Base-by-base conservation (phyloP, 2,329 filamentous ascomycete species). In the Fusarium foetens region DNA sequence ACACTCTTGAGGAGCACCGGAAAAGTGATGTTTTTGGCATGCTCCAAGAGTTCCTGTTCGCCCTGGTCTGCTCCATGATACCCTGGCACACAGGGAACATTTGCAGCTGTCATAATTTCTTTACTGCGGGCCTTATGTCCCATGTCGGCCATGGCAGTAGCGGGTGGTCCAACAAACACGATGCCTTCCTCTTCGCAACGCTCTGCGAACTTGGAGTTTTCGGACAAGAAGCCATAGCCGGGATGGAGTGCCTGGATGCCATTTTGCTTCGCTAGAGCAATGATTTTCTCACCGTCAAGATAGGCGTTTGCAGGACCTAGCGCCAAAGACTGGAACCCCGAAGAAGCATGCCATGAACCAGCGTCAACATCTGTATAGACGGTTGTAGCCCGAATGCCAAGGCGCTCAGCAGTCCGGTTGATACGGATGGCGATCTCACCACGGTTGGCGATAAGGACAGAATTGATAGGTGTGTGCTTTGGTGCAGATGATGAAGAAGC, bases 361-460 rank as follows among this genome's bases (percentile, higher is more conserved):
- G 93, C 91, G 81, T 99, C 96, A 42, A 95, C 93, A 74, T 97
- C 93, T 12, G 96, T 99, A 83, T 97, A 99, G 66, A 99, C 88
- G 1, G 95, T 98, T 1, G 95, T 98, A 23, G 95, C 97, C 70
- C 91, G 91, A 79, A 99, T 97, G 64, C 96, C 95, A 79, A 97
- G 92, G 71, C 92, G 90, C 55, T 93, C 88, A 38, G 96, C 96
- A 27, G 96, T 99, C 74, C 91, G 90, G 74, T 95, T 93, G 74
- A 99, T 96, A 75, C 96, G 93, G 80, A 99, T 87, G 54, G 96
- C 96, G 76, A 99, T 99, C 83, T 99, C 96, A 76, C 96, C 96
- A 76, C 96, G 92, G 81, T 99, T 99, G 59, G 96, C 96, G 80
- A 99, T 98, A 29, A 99, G 88, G 45, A 98, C 93, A 13, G 94